Evolutionary conservation across 305 asterid species (phyloP), one percentile per base, ranked within the genome.

Genomic region (Solanum aculeatissimum): DNA sequence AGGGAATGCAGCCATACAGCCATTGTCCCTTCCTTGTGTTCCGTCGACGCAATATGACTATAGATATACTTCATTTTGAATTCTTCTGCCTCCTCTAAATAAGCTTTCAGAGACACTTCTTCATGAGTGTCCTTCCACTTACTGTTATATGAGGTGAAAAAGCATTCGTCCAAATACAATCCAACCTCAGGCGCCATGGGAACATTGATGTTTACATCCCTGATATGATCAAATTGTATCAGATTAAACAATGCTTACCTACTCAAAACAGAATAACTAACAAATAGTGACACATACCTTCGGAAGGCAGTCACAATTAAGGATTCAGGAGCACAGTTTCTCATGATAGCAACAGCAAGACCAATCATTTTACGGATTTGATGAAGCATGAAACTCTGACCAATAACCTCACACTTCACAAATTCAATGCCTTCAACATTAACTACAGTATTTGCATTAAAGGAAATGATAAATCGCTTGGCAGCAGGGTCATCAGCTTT

Each of bases 111-210:
- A 25, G 98, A 96, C 79, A 96, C 83, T 86, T 96, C 97, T 85
- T 95, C 97, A 47, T 95, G 99, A 74, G 84, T 92, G 84, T 89
- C 89, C 80, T 87, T 86, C 97, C 96, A 95, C 88, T 90, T 96
- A 83, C 89, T 72, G 85, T 96, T 96, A 87, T 96, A 96, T 0
- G 98, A 95, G 1, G 98, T 57, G 86, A 96, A 96, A 90, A 95
- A 92, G 87, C 99, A 96, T 88, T 96, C 98, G 10, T 96, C 99
- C 83, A 96, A 87, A 83, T 92, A 95, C 35, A 96, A 90, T 16
- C 99, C 99, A 40, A 94, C 99, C 86, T 95, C 99, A 27, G 98
- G 99, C 42, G 99, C 98, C 98, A 93, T 94, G 12, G 99, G 99
- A 65, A 93, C 98, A 49, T 88, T 95, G 21, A 96, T 90, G 84